phyloP scores from a whole-genome alignment of 331 rosid species.

The Saraca asoca region DNA sequence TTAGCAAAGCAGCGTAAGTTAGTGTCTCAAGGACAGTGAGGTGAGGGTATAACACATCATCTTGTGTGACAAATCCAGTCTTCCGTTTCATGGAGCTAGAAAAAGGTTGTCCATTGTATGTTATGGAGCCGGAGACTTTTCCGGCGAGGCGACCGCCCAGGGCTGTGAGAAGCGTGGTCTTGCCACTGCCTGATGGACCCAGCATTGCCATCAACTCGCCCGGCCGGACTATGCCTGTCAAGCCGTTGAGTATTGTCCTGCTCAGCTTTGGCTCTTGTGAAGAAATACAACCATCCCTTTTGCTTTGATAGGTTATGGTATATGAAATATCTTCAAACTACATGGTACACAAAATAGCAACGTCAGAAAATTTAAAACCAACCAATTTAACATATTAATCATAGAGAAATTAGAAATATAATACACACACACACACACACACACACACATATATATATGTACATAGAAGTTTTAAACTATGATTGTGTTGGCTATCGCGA shows the following conservation, averaged over 20 bases:
- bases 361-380: too few relatives aligned
- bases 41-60: slow-evolving; percentile 86
- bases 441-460: too few relatives aligned
- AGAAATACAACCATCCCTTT: slow-evolving; percentile 41
- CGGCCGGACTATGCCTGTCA: slow-evolving; percentile 68
- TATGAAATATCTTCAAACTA: slow-evolving; percentile 79
- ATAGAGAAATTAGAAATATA: neutral
- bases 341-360: neutral
- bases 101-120: slow-evolving; percentile 65
- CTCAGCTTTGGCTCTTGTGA: slow-evolving; percentile 44
- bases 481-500: too few relatives aligned
- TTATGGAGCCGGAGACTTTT: slow-evolving; percentile 63
- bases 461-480: too few relatives aligned
- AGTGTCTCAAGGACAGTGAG: slow-evolving; percentile 78
- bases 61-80: slow-evolving; percentile 80
- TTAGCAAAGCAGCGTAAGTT: slow-evolving; percentile 63
- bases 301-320: slow-evolving; percentile 42
- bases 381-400: too few relatives aligned
- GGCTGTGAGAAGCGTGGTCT: slow-evolving; percentile 82
- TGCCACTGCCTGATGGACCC: slow-evolving; percentile 95
- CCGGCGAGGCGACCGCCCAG: slow-evolving; percentile 64
- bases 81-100: slow-evolving; percentile 55
- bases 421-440: too few relatives aligned
- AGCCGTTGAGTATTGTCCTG: slow-evolving; percentile 55
- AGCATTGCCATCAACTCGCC: slow-evolving; percentile 93